A percentile compares a stretch with the other conserved stretches of the same genome.
Evolutionary conservation across 192 early-diverging fungal species (phyloP).

Genomic region (Gryganskiella cystojenkinii): DNA sequence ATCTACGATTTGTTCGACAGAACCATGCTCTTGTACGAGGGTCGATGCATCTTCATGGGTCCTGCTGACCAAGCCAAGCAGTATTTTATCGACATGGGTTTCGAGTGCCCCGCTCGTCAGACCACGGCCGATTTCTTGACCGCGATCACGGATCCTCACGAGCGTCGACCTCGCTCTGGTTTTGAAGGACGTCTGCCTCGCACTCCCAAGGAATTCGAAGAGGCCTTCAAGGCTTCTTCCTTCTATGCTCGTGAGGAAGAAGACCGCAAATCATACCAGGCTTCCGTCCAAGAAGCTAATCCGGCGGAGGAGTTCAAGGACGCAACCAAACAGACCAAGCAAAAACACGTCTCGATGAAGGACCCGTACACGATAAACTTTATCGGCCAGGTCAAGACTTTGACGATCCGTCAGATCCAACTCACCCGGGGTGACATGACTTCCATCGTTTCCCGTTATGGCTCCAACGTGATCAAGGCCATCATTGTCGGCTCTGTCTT

Average conservation of each 20-base stretch:
- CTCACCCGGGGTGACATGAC: constrained; percentile 67
- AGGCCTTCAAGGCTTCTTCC: constrained; percentile 57
- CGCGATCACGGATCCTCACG: constrained; percentile 70
- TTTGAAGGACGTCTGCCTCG: constrained; percentile 68
- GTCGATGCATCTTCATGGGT: constrained; percentile 77
- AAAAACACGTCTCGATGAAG: constrained; percentile 58
- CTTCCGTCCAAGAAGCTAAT: constrained; percentile 36
- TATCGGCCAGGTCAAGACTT: constrained; percentile 66
- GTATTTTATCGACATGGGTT: constrained; percentile 74
- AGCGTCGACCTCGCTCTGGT: constrained; percentile 63
- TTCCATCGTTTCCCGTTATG: constrained; percentile 64
- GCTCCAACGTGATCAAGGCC: constrained; percentile 65
- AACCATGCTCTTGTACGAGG: constrained; percentile 73
- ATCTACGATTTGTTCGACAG: constrained; percentile 82
- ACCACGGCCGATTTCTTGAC: constrained; percentile 81
- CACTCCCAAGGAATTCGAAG: constrained; percentile 74
- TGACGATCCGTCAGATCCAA: constrained; percentile 72
- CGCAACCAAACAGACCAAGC: constrained; percentile 67
- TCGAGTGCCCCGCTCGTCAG: constrained; percentile 71
- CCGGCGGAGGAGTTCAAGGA: constrained; percentile 55
- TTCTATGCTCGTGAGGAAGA: constrained; percentile 53
- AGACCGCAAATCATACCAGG: constrained; percentile 57
- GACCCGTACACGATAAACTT: constrained; percentile 76
- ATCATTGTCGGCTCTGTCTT: constrained; percentile 80
- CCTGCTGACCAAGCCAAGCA: constrained; percentile 64